Percentiles rank a stretch among this genome's conserved stretches.
Conservation (phyloP, 169 alveolate species). For the Plasmodium malariae region DNA sequence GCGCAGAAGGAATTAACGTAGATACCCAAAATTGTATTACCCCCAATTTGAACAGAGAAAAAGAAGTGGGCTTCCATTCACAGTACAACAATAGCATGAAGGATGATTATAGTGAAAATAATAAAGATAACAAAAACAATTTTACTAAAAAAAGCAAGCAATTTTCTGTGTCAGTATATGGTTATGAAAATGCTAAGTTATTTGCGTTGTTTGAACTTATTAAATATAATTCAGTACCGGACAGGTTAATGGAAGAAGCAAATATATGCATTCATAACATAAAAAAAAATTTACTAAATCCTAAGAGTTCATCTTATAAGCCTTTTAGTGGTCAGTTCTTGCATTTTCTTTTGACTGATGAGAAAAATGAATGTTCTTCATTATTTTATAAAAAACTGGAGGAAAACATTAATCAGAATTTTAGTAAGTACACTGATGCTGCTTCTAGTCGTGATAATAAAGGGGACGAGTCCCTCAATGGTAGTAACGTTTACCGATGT, state of each 20-base stretch:
- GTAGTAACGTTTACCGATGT: too few species aligned
- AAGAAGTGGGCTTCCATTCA: background rate
- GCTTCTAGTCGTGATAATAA: background rate
- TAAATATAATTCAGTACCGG: constrained; percentile 65
- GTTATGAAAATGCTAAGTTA: constrained; percentile 66
- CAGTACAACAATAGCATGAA: background rate
- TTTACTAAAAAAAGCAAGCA: constrained; percentile 58
- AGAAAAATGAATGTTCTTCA: constrained; percentile 20
- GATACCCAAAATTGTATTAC: background rate
- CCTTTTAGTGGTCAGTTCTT: constrained; percentile 26
- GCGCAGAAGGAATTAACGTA: background rate
- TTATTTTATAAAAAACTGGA: constrained; percentile 4
- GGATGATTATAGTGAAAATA: background rate
- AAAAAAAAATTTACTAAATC: constrained; percentile 33
- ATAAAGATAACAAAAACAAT: background rate
- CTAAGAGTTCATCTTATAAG: constrained; percentile 34
- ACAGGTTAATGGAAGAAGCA: constrained; percentile 59
- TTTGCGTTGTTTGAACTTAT: constrained; percentile 68
- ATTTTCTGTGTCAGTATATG: constrained; percentile 72
- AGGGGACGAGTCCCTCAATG: too few species aligned
- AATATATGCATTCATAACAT: constrained; percentile 48
- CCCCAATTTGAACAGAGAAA: background rate
- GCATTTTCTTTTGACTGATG: constrained; percentile 41
- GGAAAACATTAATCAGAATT: constrained; percentile 2
- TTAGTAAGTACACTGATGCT: background rate